Percentiles rank a stretch among this genome's conserved stretches.
phyloP scores from a whole-genome alignment of 2,329 filamentous ascomycete genomes.

The Cladosporium phlei region DNA sequence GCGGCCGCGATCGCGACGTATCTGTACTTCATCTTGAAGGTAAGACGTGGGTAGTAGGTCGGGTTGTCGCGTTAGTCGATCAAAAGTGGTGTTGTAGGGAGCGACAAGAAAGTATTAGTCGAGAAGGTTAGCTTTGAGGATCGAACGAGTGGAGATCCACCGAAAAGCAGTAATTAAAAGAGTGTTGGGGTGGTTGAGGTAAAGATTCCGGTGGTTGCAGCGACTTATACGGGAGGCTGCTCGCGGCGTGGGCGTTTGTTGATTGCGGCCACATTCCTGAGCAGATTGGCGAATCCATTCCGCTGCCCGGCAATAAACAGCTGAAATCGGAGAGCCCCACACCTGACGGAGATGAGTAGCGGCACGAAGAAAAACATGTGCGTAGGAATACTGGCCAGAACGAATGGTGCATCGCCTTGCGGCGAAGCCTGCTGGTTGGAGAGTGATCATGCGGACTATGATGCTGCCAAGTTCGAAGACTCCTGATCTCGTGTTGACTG shows the following conservation, averaged over 20 bases:
- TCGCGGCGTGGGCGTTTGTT: conserved; percentile 25
- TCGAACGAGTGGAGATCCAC: conserved; percentile 30
- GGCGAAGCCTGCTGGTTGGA: no score
- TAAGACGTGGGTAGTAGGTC: no score
- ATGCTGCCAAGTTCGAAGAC: no score
- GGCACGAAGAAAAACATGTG: conserved; percentile 7
- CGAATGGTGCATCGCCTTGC: not conserved
- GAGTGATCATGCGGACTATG: not conserved
- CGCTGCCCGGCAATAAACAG: conserved; percentile 27
- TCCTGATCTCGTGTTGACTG: no score
- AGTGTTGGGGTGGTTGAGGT: conserved; percentile 11
- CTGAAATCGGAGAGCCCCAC: conserved; percentile 21
- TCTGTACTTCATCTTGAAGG: conserved; percentile 26
- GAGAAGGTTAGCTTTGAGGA: conserved; percentile 18
- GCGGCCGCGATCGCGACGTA: conserved; percentile 21
- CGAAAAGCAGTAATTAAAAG: conserved; percentile 25
- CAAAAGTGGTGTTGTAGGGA: no score
- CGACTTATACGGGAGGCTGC: conserved; percentile 26
- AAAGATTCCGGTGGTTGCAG: conserved; percentile 3
- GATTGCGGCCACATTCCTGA: conserved; percentile 27
- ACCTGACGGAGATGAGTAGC: conserved; percentile 18
- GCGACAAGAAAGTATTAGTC: conserved; percentile 8
- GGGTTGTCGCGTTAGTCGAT: no score
- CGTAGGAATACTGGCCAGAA: conserved; percentile 1
- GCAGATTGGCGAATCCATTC: conserved; percentile 27